Base-by-base conservation (phyloP, 225 moss, liverwort and hornwort species). In the Bryum argenteum region DNA sequence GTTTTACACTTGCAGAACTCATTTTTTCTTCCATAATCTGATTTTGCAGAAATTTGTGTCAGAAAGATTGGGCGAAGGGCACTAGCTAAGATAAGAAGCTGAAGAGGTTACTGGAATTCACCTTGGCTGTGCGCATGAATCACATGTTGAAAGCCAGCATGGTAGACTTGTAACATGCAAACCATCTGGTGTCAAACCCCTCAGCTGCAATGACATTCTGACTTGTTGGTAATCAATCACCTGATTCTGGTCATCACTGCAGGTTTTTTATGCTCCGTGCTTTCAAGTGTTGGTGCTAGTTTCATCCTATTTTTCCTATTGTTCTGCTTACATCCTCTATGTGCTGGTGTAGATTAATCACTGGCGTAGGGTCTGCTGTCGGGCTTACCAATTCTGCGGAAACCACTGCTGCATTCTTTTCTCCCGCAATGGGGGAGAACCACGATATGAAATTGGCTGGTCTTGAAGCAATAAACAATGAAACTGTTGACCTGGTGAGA, bases 401-500 rank as follows among this genome's bases (percentile, higher is more conserved):
- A 47, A 15, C 24, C 23, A 9, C 63, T 63, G 45, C 50, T 68
- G 58, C 62, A 55, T 67, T 71, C 39, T n/a, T 54, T 16, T 53
- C 57, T 69, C 8, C 17, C 74, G 74, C 59, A 51, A 82, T 82
- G 79, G 79, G 69, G 64, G 79, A 79, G 63, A 79, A 82, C 39
- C 65, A 82, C 66, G 82, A 33, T 8, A 64, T 68, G 59, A 68
- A 58, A 51, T 55, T 77, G 64, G 47, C 66, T 38, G 78, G 86
- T 11, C 78, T 87, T 14, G 80, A 78, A 61, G 83, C 71, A 11
- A 37, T 87, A 57, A 87, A 78, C 43, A 71, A 83, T n/a, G 86
- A 86, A 75, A 82, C 74, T 47, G 77, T 80, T 28, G 83, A 79
- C 65, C 60, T 86, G 86, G 83, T 82, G 74, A 80, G 75, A 52